Evolutionary conservation across 441 rosid genomes (phyloP).

Genomic region (Heliophila coronopifolia): DNA sequence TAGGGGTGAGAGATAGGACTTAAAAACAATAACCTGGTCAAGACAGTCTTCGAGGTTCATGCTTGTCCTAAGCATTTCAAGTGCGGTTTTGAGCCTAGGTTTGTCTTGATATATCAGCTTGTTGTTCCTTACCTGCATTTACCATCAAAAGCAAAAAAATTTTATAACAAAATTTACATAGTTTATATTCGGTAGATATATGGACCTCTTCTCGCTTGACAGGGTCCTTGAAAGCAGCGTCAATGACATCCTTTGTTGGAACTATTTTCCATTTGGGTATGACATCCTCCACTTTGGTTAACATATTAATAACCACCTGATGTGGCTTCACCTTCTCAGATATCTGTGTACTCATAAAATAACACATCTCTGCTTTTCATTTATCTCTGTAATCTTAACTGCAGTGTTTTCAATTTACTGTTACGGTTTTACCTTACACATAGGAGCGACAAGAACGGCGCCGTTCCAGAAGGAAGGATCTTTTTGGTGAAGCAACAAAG

Average conservation of each 20-base stretch:
- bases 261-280: constrained; percentile 98
- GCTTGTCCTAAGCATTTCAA: constrained; percentile 92
- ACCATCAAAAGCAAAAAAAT: too few species aligned
- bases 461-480: constrained; percentile 78
- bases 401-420: too few species aligned
- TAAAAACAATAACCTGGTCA: too few species aligned
- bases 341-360: constrained; percentile 51
- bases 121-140: constrained; percentile 62
- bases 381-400: too few species aligned
- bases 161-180: too few species aligned
- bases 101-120: constrained; percentile 92
- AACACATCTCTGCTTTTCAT: too few species aligned
- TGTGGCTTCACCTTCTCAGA: constrained; percentile 95
- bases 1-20: too few species aligned
- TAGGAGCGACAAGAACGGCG: constrained; percentile 93
- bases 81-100: constrained; percentile 84
- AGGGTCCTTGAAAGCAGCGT: constrained; percentile 77
- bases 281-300: constrained; percentile 70
- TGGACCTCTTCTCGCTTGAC: constrained; percentile 74
- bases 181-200: too few species aligned
- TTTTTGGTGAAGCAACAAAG: constrained; percentile 72
- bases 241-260: constrained; percentile 82
- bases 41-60: constrained; percentile 69
- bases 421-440: constrained; percentile 99
- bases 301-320: constrained; percentile 61